These are phyloP conservation scores for Dendrobium nobile DNA, from an alignment of 106 monocot genomes.

Conservation along the genomic window DNA sequence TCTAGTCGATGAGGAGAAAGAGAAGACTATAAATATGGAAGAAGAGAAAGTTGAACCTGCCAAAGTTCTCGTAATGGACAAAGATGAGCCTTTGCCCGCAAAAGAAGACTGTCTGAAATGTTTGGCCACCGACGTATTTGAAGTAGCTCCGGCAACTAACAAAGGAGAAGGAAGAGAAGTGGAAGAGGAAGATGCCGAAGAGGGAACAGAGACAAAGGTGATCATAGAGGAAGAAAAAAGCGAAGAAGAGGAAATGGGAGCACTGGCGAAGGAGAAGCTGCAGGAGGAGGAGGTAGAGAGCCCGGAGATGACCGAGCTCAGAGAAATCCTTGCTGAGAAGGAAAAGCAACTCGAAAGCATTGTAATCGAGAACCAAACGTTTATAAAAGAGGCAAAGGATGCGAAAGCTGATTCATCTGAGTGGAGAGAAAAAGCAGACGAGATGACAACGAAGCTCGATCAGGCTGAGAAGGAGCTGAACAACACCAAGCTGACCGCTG, in stretches of 20 bases:
- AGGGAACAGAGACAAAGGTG: slow-evolving; percentile 19
- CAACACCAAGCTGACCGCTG: slow-evolving; percentile 20
- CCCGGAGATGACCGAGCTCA: slow-evolving; percentile 23
- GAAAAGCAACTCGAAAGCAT: slow-evolving; percentile 25
- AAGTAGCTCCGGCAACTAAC: slow-evolving; percentile 18
- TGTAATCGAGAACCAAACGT: slow-evolving; percentile 24
- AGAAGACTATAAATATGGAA: neutral
- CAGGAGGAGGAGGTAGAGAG: slow-evolving; percentile 5
- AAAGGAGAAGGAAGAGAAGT: slow-evolving; percentile 6
- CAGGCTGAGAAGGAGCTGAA: slow-evolving; percentile 36
- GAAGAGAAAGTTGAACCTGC: neutral
- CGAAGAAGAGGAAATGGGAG: slow-evolving; percentile 6
- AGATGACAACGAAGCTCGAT: slow-evolving; percentile 30
- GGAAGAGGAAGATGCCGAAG: neutral
- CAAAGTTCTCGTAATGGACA: neutral
- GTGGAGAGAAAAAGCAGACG: slow-evolving; percentile 39
- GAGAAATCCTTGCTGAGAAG: slow-evolving; percentile 28
- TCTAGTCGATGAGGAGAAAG: slow-evolving; percentile 9
- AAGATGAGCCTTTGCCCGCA: neutral
- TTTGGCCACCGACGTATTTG: slow-evolving; percentile 43
- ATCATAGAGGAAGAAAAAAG: slow-evolving; percentile 7
- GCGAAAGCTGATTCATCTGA: slow-evolving; percentile 18
- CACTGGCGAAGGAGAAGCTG: slow-evolving; percentile 1
- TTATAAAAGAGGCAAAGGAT: slow-evolving; percentile 41
- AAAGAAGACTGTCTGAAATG: slow-evolving; percentile 20